A percentile compares a stretch with the other conserved stretches of the same genome.
phyloP scores from a whole-genome alignment of 257 asterid genomes.

The Solanum bulbocastanum region DNA sequence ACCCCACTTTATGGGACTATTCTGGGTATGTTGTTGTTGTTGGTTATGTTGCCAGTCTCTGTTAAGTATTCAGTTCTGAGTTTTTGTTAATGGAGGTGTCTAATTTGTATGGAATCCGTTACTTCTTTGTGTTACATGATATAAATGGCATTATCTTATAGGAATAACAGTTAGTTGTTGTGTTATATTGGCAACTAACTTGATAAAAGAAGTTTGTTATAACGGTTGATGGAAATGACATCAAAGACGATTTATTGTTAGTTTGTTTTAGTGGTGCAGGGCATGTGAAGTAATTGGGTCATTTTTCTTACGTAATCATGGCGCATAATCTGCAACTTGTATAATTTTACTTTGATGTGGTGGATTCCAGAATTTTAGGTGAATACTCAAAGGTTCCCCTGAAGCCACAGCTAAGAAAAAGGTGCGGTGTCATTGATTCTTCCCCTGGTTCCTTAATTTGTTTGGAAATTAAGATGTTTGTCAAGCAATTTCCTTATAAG shows the following conservation, averaged over 20 bases:
- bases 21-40: not conserved
- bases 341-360: slow-evolving; percentile 4
- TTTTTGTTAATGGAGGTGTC: not conserved
- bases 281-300: not conserved
- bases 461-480: not conserved
- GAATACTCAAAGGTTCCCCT: slow-evolving; percentile 55
- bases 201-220: not conserved
- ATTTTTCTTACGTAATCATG: not conserved
- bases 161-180: not conserved
- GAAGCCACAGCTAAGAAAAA: slow-evolving; percentile 29
- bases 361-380: slow-evolving; percentile 46
- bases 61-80: not conserved
- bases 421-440: not conserved
- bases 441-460: not conserved
- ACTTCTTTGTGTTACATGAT: not conserved
- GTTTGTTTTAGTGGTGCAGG: not conserved
- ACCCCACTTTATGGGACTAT: not conserved
- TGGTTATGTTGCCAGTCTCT: not conserved
- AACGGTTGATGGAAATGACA: not conserved
- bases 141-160: not conserved
- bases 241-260: not conserved
- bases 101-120: not conserved
- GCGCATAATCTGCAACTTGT: not conserved
- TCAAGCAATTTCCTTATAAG: not conserved
- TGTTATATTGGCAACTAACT: not conserved